Percentiles rank a stretch among this genome's conserved stretches.
phyloP scores from a whole-genome alignment of 768 basidiomycete species.

The Leccinellum albellum region DNA sequence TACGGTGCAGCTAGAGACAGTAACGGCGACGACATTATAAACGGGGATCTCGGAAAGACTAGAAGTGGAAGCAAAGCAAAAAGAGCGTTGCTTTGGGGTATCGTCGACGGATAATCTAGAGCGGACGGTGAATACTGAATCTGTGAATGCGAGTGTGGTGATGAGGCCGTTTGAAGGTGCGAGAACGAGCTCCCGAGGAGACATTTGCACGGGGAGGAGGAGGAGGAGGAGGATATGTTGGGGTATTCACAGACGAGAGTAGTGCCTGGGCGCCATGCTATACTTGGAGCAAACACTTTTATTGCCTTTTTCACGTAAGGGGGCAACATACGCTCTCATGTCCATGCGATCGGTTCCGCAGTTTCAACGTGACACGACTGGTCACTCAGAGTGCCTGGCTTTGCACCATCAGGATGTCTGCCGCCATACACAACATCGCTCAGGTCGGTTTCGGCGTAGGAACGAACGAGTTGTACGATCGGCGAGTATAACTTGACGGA shows the following conservation, averaged over 20 bases:
- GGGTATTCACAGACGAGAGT: too few relatives aligned
- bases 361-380: neutral
- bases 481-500: constrained; percentile 37
- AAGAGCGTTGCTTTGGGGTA: constrained; percentile 4
- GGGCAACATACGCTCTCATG: neutral
- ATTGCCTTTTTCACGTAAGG: neutral
- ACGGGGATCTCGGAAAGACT: constrained; percentile 33
- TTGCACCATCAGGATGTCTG: constrained; percentile 25
- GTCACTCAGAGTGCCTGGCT: neutral
- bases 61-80: constrained; percentile 8
- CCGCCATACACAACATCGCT: constrained; percentile 62
- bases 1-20: constrained; percentile 35
- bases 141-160: constrained; percentile 27
- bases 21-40: constrained; percentile 55
- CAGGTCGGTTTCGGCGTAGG: constrained; percentile 70
- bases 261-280: neutral
- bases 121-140: constrained; percentile 25
- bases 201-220: constrained; percentile 10
- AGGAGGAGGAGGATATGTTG: neutral
- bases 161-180: constrained; percentile 6
- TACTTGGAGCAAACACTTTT: neutral
- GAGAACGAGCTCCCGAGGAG: constrained; percentile 19
- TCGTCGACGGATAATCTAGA: constrained; percentile 11
- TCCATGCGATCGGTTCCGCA: constrained; percentile 4
- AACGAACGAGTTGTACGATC: constrained; percentile 81